Evolutionary conservation across 208 protist species (phyloP).

Genomic region (Lotmaria passim): DNA sequence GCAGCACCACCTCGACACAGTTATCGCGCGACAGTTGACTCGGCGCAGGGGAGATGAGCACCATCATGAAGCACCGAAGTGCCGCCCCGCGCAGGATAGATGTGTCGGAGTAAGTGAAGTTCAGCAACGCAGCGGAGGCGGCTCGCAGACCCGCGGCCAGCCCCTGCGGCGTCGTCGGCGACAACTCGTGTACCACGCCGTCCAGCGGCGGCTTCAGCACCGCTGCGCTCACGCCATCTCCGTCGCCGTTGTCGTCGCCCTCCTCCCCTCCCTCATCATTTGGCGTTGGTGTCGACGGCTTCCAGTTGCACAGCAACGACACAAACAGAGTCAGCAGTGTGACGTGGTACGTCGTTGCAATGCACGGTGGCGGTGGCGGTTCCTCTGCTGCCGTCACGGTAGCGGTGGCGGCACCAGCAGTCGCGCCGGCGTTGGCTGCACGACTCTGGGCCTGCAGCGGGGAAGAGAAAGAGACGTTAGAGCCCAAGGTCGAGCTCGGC

Average conservation of each 20-base stretch:
- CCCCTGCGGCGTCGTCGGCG: conserved; percentile 34
- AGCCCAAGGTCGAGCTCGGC: conserved; percentile 10
- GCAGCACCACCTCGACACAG: conserved; percentile 51
- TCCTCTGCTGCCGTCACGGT: too few relatives aligned
- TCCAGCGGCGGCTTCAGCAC: conserved; percentile 32
- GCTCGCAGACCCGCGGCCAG: conserved; percentile 33
- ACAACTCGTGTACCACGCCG: conserved; percentile 35
- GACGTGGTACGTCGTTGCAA: conserved; percentile 42
- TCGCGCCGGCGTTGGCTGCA: background rate
- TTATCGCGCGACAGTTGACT: conserved; percentile 34
- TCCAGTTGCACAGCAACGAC: conserved; percentile 56
- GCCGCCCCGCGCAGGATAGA: conserved; percentile 69
- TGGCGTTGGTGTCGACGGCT: conserved; percentile 8
- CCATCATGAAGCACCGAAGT: conserved; percentile 58
- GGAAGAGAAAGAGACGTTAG: conserved; percentile 4
- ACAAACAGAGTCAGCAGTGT: conserved; percentile 52
- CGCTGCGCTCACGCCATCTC: background rate
- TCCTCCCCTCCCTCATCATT: background rate
- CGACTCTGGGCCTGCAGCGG: conserved; percentile 5
- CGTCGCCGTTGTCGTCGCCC: background rate
- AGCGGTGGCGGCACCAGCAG: background rate
- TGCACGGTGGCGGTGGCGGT: conserved; percentile 9
- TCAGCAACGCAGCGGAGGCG: conserved; percentile 37
- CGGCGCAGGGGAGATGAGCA: conserved; percentile 50
- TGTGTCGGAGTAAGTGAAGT: conserved; percentile 44